These are phyloP conservation scores for Verticillium tricorpus DNA, from an alignment of 2,329 filamentous ascomycete genomes.

Conservation along the genomic window DNA sequence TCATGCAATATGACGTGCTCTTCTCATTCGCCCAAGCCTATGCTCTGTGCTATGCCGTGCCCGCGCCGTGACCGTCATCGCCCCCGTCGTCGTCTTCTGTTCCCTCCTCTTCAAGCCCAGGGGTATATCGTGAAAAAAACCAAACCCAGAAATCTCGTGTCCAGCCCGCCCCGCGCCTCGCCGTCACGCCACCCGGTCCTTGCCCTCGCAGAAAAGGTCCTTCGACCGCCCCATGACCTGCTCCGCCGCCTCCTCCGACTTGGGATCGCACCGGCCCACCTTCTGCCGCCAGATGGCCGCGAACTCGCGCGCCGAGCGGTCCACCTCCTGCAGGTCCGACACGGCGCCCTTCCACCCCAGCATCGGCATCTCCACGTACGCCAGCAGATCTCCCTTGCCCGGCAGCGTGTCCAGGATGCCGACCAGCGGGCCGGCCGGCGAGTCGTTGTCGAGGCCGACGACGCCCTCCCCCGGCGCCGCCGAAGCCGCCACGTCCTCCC, in stretches of 20 bases:
- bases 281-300: constrained; percentile 53
- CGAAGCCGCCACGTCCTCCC: constrained; percentile 18
- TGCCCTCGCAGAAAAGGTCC: constrained; percentile 61
- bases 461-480: constrained; percentile 14
- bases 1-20: background rate
- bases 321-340: constrained; percentile 34
- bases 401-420: constrained; percentile 46
- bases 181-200: background rate
- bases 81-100: background rate
- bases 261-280: constrained; percentile 60
- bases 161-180: background rate
- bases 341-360: constrained; percentile 59
- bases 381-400: constrained; percentile 35
- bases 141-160: background rate
- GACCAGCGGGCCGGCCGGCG: constrained; percentile 27
- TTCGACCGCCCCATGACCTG: constrained; percentile 28
- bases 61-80: background rate
- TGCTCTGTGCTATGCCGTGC: background rate
- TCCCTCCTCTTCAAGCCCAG: constrained; percentile 1
- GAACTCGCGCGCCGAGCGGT: constrained; percentile 45
- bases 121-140: constrained; percentile 11
- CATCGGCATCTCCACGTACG: constrained; percentile 48
- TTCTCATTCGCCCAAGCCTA: background rate
- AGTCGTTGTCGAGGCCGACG: constrained; percentile 18
- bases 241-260: constrained; percentile 21